Conservation (phyloP, 805 yeast genomes). For the Metschnikowia kunwiensis region DNA sequence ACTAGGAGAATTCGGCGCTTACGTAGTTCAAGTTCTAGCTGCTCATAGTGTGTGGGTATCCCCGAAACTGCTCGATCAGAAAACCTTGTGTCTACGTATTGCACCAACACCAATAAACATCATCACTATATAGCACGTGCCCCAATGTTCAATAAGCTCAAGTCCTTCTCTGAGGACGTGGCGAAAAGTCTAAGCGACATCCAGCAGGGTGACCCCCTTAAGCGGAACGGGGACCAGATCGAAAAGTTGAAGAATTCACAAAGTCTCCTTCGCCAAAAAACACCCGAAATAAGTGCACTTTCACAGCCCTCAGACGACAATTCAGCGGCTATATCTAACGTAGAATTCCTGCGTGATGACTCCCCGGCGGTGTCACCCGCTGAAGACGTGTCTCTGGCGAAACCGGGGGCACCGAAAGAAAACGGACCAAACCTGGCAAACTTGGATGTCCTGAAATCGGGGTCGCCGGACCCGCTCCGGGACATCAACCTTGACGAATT, state of each 20-base stretch:
- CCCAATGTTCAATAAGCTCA: conserved; percentile 41
- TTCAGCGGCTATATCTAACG: conserved; percentile 8
- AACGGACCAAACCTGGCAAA: neutral
- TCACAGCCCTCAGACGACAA: conserved; percentile 46
- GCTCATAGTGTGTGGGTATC: too few relatives aligned
- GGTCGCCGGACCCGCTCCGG: conserved; percentile 13
- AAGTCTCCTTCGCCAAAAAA: conserved; percentile 36
- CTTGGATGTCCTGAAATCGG: neutral
- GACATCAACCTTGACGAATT: conserved; percentile 40
- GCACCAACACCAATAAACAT: too few relatives aligned
- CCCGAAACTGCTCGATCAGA: too few relatives aligned
- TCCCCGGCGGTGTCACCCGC: neutral
- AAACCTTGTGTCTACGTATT: too few relatives aligned
- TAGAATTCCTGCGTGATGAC: neutral
- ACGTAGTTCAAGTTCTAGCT: too few relatives aligned
- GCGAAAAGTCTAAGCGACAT: conserved; percentile 41
- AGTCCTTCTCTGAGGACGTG: conserved; percentile 44
- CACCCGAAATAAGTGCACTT: conserved; percentile 48
- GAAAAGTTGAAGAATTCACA: conserved; percentile 33
- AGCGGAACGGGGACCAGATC: conserved; percentile 16
- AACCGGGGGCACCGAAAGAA: neutral
- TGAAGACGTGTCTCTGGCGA: neutral
- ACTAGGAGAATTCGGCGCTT: too few relatives aligned
- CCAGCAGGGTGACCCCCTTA: conserved; percentile 18
- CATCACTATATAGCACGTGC: neutral